phyloP scores from a whole-genome alignment of 805 yeast species.

The Candida berthetii region DNA sequence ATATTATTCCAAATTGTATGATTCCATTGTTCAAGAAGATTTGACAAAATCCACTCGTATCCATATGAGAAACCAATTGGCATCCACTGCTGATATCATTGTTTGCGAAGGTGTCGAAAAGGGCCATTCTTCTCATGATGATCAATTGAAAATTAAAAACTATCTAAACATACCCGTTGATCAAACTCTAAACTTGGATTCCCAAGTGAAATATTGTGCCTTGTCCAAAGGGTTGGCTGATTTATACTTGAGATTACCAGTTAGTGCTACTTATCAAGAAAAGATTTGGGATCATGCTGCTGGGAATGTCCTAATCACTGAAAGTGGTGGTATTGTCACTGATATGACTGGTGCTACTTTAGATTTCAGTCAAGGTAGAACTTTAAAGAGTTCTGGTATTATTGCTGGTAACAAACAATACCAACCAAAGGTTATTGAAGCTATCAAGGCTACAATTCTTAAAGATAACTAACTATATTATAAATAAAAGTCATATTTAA shows the following conservation, averaged over 20 bases:
- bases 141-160: constrained; percentile 71
- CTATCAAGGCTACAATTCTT: constrained; percentile 12
- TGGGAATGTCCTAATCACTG: constrained; percentile 79
- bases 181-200: constrained; percentile 76
- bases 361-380: constrained; percentile 83
- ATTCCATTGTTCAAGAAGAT: constrained; percentile 29
- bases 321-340: constrained; percentile 88
- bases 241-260: constrained; percentile 84
- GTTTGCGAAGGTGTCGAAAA: constrained; percentile 94
- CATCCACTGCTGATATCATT: constrained; percentile 42
- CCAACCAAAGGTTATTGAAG: constrained; percentile 23
- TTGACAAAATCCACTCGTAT: constrained; percentile 29
- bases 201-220: constrained; percentile 94
- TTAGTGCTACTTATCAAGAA: constrained; percentile 69
- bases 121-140: constrained; percentile 88
- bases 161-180: constrained; percentile 51
- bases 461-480: neutral
- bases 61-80: constrained; percentile 42
- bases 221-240: constrained; percentile 90
- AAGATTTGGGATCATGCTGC: constrained; percentile 99
- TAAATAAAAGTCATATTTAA: no score
- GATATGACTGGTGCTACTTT: constrained; percentile 73
- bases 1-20: constrained; percentile 31
- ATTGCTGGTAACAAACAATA: constrained; percentile 57
- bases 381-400: constrained; percentile 80